A percentile compares a stretch with the other conserved stretches of the same genome.
These are phyloP conservation scores for Starmerella floricola DNA, from an alignment of 805 yeast genomes.

Conservation along the genomic window DNA sequence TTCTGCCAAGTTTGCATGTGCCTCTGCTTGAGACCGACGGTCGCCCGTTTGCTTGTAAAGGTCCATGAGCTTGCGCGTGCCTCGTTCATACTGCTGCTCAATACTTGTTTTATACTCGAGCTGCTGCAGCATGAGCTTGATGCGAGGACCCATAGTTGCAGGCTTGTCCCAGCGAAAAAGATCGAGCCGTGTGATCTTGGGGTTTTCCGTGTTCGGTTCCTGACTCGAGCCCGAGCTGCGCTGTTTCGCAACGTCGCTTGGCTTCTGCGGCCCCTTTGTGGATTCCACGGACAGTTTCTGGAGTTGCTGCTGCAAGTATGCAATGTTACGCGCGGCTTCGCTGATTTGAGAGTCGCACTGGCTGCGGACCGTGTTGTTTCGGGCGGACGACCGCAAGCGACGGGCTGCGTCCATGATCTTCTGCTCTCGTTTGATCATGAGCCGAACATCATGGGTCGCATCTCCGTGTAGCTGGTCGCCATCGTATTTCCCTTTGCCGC, in stretches of 20 bases:
- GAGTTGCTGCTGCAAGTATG: constrained; percentile 70
- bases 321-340: constrained; percentile 84
- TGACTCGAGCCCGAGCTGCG: constrained; percentile 32
- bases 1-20: constrained; percentile 76
- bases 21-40: constrained; percentile 69
- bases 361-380: constrained; percentile 72
- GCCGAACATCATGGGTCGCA: constrained; percentile 48
- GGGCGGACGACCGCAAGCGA: constrained; percentile 62
- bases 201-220: neutral
- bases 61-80: constrained; percentile 77
- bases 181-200: constrained; percentile 37
- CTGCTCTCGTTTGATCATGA: constrained; percentile 77
- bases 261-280: neutral
- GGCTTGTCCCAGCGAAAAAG: constrained; percentile 87
- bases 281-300: constrained; percentile 32
- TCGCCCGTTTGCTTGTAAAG: constrained; percentile 88
- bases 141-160: constrained; percentile 72
- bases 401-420: constrained; percentile 83
- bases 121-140: constrained; percentile 90
- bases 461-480: constrained; percentile 3
- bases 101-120: constrained; percentile 87
- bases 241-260: constrained; percentile 8
- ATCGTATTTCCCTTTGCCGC: neutral
- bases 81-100: constrained; percentile 85
- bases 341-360: constrained; percentile 81